A percentile compares a stretch with the other conserved stretches of the same genome.
phyloP scores from a whole-genome alignment of 306 rosid genomes.

The Acacia crassicarpa region DNA sequence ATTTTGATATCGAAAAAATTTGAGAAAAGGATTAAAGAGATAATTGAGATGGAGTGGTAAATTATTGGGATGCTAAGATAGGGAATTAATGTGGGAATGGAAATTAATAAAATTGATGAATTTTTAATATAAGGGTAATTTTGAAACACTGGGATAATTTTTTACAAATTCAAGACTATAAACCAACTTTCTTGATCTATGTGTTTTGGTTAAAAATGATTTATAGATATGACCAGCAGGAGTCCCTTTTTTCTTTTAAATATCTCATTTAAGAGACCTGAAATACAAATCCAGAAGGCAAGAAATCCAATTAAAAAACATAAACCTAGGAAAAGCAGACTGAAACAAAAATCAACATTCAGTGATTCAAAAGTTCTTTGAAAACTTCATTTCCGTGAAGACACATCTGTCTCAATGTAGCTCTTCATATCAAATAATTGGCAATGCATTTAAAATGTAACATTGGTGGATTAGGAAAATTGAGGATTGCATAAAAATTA shows the following conservation, averaged over 20 bases:
- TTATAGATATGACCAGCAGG: not conserved
- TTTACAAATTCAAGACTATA: not conserved
- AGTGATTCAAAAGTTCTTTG: not conserved
- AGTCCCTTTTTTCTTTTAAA: not conserved
- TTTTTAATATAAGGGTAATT: not conserved
- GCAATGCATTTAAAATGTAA: not conserved
- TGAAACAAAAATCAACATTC: not conserved
- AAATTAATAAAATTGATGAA: not conserved
- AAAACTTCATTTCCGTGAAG: not conserved
- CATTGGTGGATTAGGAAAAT: not conserved
- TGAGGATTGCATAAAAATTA: not conserved
- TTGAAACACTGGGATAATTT: not conserved
- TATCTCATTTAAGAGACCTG: not conserved
- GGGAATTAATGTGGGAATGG: not conserved
- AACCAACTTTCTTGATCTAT: not conserved
- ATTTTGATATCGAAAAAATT: too few relatives aligned
- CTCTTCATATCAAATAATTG: not conserved
- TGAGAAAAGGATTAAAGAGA: not conserved
- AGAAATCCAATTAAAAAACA: constrained; percentile 6
- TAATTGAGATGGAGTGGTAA: not conserved
- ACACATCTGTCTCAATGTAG: not conserved
- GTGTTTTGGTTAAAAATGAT: not conserved
- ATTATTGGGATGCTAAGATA: not conserved
- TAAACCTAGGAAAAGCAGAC: not conserved
- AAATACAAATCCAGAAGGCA: not conserved